Base-by-base conservation (phyloP, 805 yeast species). In the Candida quercuum region DNA sequence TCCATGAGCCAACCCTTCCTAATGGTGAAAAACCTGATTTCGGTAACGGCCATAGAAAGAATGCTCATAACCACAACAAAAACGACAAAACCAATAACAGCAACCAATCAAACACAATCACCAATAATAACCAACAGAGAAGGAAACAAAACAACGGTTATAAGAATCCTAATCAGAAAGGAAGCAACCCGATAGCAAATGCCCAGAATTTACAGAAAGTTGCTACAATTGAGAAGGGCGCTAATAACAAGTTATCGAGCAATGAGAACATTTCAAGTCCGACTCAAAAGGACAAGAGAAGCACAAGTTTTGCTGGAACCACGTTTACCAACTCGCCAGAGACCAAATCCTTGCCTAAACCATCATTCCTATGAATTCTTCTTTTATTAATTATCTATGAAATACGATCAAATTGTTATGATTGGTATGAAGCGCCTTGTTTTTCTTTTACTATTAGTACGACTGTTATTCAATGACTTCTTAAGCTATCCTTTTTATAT, bases 21-120 rank as follows among this genome's bases (percentile, higher is more conserved):
- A 46, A 40, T 21, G 50, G 50, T 11, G 39, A 41, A 23, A 40
- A 25, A n/a, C 48, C 48, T 9, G 46, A 46, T 27, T 46, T 46
- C 38, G 50, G 51, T 3, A 36, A 38, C 22, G 40, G 40, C 9
- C 19, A 19, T 14, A 35, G 24, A 25, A 22, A 35, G 17, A n/a
- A 14, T 21, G 21, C 32, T 6, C 15, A 16, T 26, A 22, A 9
- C 31, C 19, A 18, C 25, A 38, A 33, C 5, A 21, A 29, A 12
- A 22, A 37, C 19, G 32, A 39, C 17, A 23, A 36, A 7, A 24
- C 21, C 33, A 31, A 24, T 16, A 28, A 26, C 31, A 19, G 29
- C 11, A 17, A 16, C 22, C 19, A 13, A n/a, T 5, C 13, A 15
- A 17, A 14, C 19, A 32, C 19, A 16, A 27, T 24, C 13, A 33